Evolutionary conservation across 306 rosid genomes (phyloP).

Genomic region (Ziziphus jujuba): DNA sequence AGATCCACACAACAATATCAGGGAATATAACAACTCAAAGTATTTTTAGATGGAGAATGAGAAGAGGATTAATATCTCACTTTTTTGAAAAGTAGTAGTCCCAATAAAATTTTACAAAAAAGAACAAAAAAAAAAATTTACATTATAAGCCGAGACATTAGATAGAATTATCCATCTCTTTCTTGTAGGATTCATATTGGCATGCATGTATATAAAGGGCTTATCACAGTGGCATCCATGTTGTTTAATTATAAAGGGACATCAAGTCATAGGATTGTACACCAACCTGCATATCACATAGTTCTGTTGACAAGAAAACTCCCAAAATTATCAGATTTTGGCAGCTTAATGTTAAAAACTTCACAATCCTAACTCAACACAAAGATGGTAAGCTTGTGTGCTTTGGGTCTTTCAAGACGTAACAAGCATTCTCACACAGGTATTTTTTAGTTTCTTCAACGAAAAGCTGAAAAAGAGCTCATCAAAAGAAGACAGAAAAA

Average conservation of each 20-base stretch:
- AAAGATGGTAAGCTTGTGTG: background rate
- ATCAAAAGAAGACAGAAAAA: too few species aligned
- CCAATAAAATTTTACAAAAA: background rate
- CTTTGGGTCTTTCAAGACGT: too few species aligned
- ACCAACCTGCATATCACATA: background rate
- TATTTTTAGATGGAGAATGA: slow-evolving; percentile 7
- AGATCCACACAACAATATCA: slow-evolving; percentile 28
- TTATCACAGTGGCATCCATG: too few species aligned
- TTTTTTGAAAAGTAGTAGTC: background rate
- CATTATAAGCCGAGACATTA: too few species aligned
- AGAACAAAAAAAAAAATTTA: background rate
- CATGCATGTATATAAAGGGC: too few species aligned
- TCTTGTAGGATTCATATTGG: too few species aligned
- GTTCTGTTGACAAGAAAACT: background rate
- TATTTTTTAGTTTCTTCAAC: too few species aligned
- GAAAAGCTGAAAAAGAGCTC: too few species aligned
- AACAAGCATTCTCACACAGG: too few species aligned
- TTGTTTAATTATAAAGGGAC: too few species aligned
- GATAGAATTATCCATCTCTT: too few species aligned
- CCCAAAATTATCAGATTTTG: background rate
- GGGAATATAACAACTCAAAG: slow-evolving; percentile 2
- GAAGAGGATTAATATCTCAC: slow-evolving; percentile 1
- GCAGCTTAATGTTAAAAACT: background rate
- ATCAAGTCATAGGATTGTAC: too few species aligned
- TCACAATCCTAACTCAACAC: background rate